Base-by-base conservation (phyloP, 441 rosid genomes). In the Flueggea neowawraea region DNA sequence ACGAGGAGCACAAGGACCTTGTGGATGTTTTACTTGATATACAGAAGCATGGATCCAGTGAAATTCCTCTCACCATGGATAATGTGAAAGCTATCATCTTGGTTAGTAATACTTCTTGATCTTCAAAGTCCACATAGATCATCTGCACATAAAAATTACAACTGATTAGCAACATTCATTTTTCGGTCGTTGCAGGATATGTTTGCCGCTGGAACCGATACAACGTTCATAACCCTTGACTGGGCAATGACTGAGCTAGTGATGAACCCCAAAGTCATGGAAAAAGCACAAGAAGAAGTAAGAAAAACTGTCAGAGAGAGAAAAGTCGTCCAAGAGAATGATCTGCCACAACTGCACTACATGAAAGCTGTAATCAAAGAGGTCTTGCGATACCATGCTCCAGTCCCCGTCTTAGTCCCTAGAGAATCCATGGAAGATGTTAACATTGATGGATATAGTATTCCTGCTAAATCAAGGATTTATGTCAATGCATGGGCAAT, bases 221-320 rank as follows among this genome's bases (percentile, higher is more conserved):
- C 93, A 13, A 78, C 80, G 11, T 77, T 78, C 68, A 78, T 77
- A 63, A 75, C 81, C 12, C 82, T 86, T 28, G 85, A 78, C 57
- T 89, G 96, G 96, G 78, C 78, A 48, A 86, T 89, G 87, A 81
- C 87, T 63, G 86, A 84, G 71, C 82, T 84, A 39, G 64, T 68
- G 15, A 73, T 68, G 76, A 82, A 81, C 55, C 89, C 78, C 1
- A 33, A 39, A 54, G 77, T 62, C 43, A 74, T 86, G 81, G 70
- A 52, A 53, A 84, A 70, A 65, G 84, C 78, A 33, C 90, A 84
- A 75, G 81, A 74, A 0, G 86, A 86, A 67, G 72, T 84, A 14
- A 58, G 78, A 45, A 62, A 70, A 17, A 12, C 73, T 22, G 55
- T 78, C 4, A 82, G 84, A 48, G 67, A 76, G 45, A 74, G 78